These are phyloP conservation scores for Iris macrosiphon DNA, from an alignment of 106 monocot species.

Conservation along the genomic window DNA sequence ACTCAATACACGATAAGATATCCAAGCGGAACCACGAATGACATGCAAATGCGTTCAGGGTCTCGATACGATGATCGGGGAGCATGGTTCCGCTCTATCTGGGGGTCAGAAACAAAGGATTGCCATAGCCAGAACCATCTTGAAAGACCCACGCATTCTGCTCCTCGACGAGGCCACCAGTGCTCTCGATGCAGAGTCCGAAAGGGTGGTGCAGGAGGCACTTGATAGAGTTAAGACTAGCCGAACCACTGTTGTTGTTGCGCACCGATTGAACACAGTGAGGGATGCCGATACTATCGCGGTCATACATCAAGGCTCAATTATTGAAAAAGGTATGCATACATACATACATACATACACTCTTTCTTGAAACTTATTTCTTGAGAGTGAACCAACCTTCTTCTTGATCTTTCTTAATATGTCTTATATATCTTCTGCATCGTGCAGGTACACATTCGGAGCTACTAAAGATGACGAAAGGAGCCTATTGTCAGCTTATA, in stretches of 20 bases:
- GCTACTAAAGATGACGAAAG: constrained; percentile 19
- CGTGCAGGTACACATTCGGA: constrained; percentile 26
- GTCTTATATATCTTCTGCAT: neutral
- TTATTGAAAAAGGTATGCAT: constrained; percentile 24
- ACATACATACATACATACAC: too few species aligned
- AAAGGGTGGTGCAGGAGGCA: constrained; percentile 16
- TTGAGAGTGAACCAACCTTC: neutral
- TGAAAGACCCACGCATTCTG: constrained; percentile 40
- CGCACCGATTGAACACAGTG: constrained; percentile 23
- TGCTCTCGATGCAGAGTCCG: constrained; percentile 21
- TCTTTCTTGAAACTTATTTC: neutral
- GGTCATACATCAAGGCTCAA: constrained; percentile 14
- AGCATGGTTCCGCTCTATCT: constrained; percentile 17
- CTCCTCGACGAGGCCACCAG: constrained; percentile 46
- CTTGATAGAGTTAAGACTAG: constrained; percentile 14
- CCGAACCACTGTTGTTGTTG: constrained; percentile 21
- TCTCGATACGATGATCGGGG: constrained; percentile 15
- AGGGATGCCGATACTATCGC: constrained; percentile 16
- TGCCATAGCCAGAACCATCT: constrained; percentile 41
- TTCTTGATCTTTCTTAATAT: constrained; percentile 18
- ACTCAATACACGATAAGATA: constrained; percentile 30
- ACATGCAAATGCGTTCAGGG: constrained; percentile 20
- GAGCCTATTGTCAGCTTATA: constrained; percentile 34
- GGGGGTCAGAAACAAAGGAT: constrained; percentile 52
- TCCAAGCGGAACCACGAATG: constrained; percentile 25